Conservation (phyloP, 2,329 filamentous ascomycete genomes). For the Alternaria ventricosa region DNA sequence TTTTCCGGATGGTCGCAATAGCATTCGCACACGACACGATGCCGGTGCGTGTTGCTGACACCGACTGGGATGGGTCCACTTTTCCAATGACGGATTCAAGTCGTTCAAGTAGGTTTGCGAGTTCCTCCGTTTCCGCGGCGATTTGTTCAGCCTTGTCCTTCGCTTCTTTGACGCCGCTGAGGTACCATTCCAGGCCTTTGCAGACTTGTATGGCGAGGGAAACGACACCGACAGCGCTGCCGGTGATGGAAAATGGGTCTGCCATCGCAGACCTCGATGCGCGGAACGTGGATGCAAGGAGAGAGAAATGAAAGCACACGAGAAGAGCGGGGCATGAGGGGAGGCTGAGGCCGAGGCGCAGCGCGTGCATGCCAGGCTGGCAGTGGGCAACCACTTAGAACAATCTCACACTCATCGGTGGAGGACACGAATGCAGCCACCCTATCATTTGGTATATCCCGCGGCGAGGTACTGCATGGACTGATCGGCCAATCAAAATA, state of each 20-base stretch:
- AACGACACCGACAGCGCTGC: neutral
- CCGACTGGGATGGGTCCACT: neutral
- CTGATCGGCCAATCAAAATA: neutral
- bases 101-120: rapidly evolving
- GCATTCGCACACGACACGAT: neutral
- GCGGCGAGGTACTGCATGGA: too few species aligned
- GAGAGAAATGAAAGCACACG: rapidly evolving
- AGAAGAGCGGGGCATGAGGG: neutral
- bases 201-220: neutral
- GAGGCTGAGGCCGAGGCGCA: neutral
- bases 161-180: neutral
- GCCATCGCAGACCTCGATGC: neutral
- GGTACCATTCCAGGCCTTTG: neutral
- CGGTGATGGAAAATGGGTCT: neutral
- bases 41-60: neutral
- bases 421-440: neutral
- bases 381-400: neutral
- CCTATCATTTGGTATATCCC: neutral
- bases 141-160: neutral
- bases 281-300: rapidly evolving
- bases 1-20: rapidly evolving
- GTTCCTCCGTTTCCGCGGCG: neutral
- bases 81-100: neutral
- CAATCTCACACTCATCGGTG: neutral
- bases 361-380: neutral